phyloP scores from a whole-genome alignment of 2,329 filamentous ascomycete species.

The Waltergamsia citrina region DNA sequence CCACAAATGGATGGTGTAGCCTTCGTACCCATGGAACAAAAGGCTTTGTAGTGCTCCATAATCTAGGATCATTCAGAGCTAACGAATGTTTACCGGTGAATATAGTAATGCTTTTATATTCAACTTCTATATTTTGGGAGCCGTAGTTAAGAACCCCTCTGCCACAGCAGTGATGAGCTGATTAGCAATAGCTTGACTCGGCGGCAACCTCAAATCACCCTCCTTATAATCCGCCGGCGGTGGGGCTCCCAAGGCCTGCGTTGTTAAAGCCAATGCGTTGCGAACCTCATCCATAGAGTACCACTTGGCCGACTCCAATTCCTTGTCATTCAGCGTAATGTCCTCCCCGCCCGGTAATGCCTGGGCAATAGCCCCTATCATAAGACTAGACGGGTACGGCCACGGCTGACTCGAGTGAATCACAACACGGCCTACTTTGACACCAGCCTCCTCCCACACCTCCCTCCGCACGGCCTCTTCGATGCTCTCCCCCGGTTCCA shows the following conservation, averaged over 20 bases:
- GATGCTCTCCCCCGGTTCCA: slow-evolving; percentile 76
- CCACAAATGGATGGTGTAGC: slow-evolving; percentile 32
- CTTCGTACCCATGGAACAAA: slow-evolving; percentile 16
- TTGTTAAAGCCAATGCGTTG: slow-evolving; percentile 58
- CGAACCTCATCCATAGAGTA: slow-evolving; percentile 72
- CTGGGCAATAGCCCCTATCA: slow-evolving; percentile 85
- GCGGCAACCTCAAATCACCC: slow-evolving; percentile 71
- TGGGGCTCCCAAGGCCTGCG: slow-evolving; percentile 56
- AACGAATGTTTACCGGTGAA: too few species aligned
- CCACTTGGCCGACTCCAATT: slow-evolving; percentile 87
- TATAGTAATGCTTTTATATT: not conserved
- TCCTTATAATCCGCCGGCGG: slow-evolving; percentile 61
- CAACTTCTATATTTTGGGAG: slow-evolving; percentile 38
- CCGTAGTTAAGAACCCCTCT: slow-evolving; percentile 57
- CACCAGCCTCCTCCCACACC: slow-evolving; percentile 80
- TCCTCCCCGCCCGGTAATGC: slow-evolving; percentile 67
- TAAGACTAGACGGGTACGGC: slow-evolving; percentile 77
- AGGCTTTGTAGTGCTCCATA: not conserved
- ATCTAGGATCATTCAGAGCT: too few species aligned
- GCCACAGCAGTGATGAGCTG: slow-evolving; percentile 74
- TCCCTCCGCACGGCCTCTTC: slow-evolving; percentile 78
- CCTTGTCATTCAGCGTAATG: slow-evolving; percentile 81
- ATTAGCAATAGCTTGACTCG: slow-evolving; percentile 84
- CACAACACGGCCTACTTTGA: slow-evolving; percentile 65
- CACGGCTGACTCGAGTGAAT: slow-evolving; percentile 80